Evolutionary conservation across 2,329 filamentous ascomycete species (phyloP), one percentile per base, ranked within the genome.

Genomic region (Calonectria montana): DNA sequence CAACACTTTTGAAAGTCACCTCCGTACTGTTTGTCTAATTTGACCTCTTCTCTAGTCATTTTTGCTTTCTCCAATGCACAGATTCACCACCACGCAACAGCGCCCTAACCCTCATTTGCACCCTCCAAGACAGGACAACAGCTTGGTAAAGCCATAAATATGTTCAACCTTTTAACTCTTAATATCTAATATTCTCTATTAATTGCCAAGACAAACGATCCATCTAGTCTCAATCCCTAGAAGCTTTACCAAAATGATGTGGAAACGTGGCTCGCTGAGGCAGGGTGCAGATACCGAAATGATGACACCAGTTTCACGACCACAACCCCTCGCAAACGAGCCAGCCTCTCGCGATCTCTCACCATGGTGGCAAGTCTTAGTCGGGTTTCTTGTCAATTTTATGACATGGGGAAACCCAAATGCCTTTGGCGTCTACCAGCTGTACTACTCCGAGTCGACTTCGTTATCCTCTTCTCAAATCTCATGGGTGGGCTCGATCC

Each of bases 371-470:
- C 53, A 57, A 13, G 53, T 57, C 15, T 9, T 57, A 5, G 53
- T 57, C 3, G 53, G 53, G 12, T 57, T 57, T 10, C 53, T 57
- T 4, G 53, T 57, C 53, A 57, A 57, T 18, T 57, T 57, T 18
- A 57, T 57, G 53, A 57, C 53, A 16, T 67, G 65, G 65, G 65
- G 65, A 4, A 47, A 59, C 12, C 50, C 50, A 13, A 67, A 67
- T 6, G 27, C 35, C 15, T 67, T 55, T 25, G 65, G 65, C 3
- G 65, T 67, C 6, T 67, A 27, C 27, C 65, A 67, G 16, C 23
- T 59, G 4, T 48, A 67, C 29, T 67, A 67, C 53, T 25, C 48
- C 4, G 39, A 59, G 16, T 25, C 48, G 3, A 59, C 65, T 13
- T 27, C 47, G 5, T 35, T 41, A 16, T 67, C 65, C 3, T 59